Evolutionary conservation across 2,329 filamentous ascomycete species (phyloP).

Genomic region (Pyrenophora graminea): DNA sequence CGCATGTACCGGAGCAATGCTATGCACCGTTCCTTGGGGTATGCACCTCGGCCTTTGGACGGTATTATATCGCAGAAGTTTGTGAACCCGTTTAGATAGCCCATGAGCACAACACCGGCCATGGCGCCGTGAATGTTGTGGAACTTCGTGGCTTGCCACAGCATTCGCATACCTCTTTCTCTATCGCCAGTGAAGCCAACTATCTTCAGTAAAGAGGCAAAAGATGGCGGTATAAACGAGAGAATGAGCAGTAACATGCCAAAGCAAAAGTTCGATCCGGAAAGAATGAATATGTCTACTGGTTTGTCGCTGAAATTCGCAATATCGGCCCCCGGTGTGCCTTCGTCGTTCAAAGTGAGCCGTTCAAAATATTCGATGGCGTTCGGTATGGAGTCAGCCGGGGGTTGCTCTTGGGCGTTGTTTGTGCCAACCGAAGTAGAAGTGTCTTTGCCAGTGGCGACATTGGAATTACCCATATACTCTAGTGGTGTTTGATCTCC

Average conservation of each 20-base stretch:
- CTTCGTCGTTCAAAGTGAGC: slow-evolving; percentile 33
- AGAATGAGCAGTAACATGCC: slow-evolving; percentile 83
- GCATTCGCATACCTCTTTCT: slow-evolving; percentile 76
- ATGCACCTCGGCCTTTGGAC: slow-evolving; percentile 61
- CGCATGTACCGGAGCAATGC: slow-evolving; percentile 75
- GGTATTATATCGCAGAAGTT: slow-evolving; percentile 88
- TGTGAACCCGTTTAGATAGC: slow-evolving; percentile 86
- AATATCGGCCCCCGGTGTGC: slow-evolving; percentile 59
- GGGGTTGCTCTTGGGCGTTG: slow-evolving; percentile 26
- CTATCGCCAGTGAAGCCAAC: slow-evolving; percentile 92
- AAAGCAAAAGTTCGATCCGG: slow-evolving; percentile 86
- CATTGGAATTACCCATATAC: slow-evolving; percentile 53
- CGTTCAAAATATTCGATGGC: slow-evolving; percentile 38
- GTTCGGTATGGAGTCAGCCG: slow-evolving; percentile 27
- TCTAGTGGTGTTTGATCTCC: slow-evolving; percentile 52
- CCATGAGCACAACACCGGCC: slow-evolving; percentile 77
- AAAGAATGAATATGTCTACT: slow-evolving; percentile 86
- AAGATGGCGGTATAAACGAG: slow-evolving; percentile 90
- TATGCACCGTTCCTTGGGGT: slow-evolving; percentile 70
- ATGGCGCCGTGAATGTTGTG: slow-evolving; percentile 92
- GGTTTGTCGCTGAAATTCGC: slow-evolving; percentile 69
- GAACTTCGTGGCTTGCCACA: slow-evolving; percentile 88
- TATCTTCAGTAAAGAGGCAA: slow-evolving; percentile 82
- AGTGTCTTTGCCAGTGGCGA: slow-evolving; percentile 28
- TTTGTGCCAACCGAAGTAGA: slow-evolving; percentile 30